Percentiles rank a stretch among this genome's conserved stretches.
Conservation (phyloP, 352 stramenopile species). For the Phytophthora lateralis region DNA sequence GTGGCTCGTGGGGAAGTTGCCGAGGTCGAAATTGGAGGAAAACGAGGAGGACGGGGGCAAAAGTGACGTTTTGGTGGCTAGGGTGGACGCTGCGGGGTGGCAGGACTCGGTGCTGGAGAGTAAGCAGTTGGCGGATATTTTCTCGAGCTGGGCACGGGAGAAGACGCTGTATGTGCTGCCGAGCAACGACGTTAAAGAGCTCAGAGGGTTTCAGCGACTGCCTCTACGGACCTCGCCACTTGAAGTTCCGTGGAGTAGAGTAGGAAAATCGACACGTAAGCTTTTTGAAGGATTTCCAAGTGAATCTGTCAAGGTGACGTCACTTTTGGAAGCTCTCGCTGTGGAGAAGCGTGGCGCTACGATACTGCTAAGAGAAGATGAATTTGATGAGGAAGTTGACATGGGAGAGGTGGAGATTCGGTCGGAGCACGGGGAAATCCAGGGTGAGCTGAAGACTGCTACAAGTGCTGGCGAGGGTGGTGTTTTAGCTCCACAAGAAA, state of each 20-base stretch:
- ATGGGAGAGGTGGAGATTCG: constrained; percentile 1
- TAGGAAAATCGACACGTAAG: neutral
- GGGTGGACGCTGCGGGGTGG: neutral
- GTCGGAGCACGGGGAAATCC: neutral
- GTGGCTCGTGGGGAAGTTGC: constrained; percentile 83
- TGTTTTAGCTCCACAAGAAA: constrained; percentile 17
- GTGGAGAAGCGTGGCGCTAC: constrained; percentile 15
- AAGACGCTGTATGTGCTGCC: constrained; percentile 56
- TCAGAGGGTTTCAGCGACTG: constrained; percentile 61
- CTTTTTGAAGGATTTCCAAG: constrained; percentile 48
- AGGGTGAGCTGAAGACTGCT: neutral
- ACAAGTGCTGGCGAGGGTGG: neutral
- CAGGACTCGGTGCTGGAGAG: constrained; percentile 11
- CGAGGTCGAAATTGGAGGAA: constrained; percentile 35
- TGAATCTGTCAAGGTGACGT: constrained; percentile 30
- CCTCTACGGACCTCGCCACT: constrained; percentile 46
- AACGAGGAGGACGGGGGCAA: constrained; percentile 33
- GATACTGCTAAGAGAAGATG: constrained; percentile 30
- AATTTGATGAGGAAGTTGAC: constrained; percentile 29
- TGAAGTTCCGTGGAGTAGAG: constrained; percentile 42
- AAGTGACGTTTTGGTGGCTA: constrained; percentile 4
- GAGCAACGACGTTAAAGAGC: constrained; percentile 33
- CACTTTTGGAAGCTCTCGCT: constrained; percentile 49
- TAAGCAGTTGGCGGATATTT: constrained; percentile 35
- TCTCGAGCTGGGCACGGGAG: constrained; percentile 56